phyloP scores from a whole-genome alignment of 108 stramenopile genomes.

The Fragilariopsis cylindrus region DNA sequence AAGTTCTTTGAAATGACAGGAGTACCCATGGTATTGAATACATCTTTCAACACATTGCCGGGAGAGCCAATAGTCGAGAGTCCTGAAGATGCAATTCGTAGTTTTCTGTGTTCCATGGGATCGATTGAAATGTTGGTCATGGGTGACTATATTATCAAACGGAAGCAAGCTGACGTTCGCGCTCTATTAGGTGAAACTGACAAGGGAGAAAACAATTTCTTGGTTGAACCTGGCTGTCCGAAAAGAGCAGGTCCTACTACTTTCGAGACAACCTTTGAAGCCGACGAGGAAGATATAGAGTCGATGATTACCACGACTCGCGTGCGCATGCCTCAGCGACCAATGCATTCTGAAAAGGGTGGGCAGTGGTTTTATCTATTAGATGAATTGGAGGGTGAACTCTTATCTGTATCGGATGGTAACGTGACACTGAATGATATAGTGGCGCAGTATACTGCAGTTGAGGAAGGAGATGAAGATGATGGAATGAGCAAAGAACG shows the following conservation, averaged over 20 bases:
- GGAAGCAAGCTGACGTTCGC: slow-evolving; percentile 66
- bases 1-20: slow-evolving; percentile 85
- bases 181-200: slow-evolving; percentile 64
- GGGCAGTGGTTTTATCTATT: slow-evolving; percentile 72
- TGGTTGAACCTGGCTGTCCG: slow-evolving; percentile 60
- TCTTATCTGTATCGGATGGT: slow-evolving; percentile 79
- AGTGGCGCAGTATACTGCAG: slow-evolving; percentile 63
- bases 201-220: slow-evolving; percentile 37
- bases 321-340: slow-evolving; percentile 79
- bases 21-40: slow-evolving; percentile 95
- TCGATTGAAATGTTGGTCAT: slow-evolving; percentile 84
- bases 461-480: slow-evolving; percentile 19
- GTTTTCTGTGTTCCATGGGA: slow-evolving; percentile 85
- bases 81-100: slow-evolving; percentile 81
- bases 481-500: slow-evolving; percentile 31
- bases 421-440: slow-evolving; percentile 71
- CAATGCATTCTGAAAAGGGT: slow-evolving; percentile 70
- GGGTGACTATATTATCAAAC: slow-evolving; percentile 80
- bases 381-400: slow-evolving; percentile 85
- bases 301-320: slow-evolving; percentile 45
- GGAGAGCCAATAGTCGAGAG: slow-evolving; percentile 94
- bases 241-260: slow-evolving; percentile 56
- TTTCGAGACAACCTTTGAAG: slow-evolving; percentile 50
- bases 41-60: slow-evolving; percentile 91
- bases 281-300: slow-evolving; percentile 16